Evolutionary conservation across 2,329 filamentous ascomycete genomes (phyloP), one percentile per base, ranked within the genome.

Genomic region (Pseudogymnoascus sp.): DNA sequence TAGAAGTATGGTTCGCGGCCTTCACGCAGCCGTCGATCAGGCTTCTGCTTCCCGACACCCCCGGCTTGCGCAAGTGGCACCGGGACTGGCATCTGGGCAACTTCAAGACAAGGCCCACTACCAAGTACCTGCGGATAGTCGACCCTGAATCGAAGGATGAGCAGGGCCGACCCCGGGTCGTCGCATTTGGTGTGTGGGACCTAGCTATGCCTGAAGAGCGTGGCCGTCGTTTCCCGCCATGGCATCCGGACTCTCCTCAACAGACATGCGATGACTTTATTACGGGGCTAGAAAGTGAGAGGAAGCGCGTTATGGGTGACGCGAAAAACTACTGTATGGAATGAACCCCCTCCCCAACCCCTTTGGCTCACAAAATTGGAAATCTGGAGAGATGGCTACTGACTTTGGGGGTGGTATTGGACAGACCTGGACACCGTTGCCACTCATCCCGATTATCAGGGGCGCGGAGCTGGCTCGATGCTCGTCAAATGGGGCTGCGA

Each of bases 401-500:
- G n/a, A 53, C 61, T 65, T 62, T 44, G 23, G 59, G 38, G 2
- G 9, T 33, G 31, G 31, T 8, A 10, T 11, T n/a, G 61, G 31
- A 33, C 42, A 73, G 71, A 66, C 62, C 64, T 73, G 10, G 69
- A 67, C 15, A 71, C 69, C 38, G 44, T 73, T 21, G 69, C 64
- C 15, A 71, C 70, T 8, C 44, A 67, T 60, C 70, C 69, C 1
- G 47, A 65, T 2, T 67, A 62, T 63, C 65, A 63, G 60, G 63
- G 67, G 17, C 67, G 65, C n/a, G 71, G 71, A 17, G 69, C 68
- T 3, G 71, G 65, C 40, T 69, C 68, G 7, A 40, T 69, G 26
- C 60, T 73, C 28, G 67, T 63, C 8, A 60, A 70, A 50, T 71
- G 71, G 69, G 70, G 69, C 8, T 62, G 71, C 5, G 33, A 40